Base-by-base conservation (phyloP, 495 filamentous ascomycete genomes). In the Podospora appendiculata region DNA sequence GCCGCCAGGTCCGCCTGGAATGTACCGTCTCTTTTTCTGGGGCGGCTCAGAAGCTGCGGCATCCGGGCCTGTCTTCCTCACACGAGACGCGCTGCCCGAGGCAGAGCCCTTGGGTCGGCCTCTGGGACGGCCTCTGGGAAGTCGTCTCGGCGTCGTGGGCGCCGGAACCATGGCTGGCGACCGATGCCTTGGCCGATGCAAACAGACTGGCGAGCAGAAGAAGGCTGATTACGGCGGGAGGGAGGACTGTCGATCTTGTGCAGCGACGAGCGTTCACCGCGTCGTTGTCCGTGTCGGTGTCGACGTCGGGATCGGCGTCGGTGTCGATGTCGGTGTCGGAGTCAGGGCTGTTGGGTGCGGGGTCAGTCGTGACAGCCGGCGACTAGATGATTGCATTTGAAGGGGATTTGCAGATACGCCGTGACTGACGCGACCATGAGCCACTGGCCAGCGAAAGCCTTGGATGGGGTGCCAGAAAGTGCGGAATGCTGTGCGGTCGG, bases 1-100 rank as follows among this genome's bases (percentile, higher is more conserved):
- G 51, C 87, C 88, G n/a, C 87, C 86, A 35, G 86, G 84, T 25
- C 87, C 88, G 52, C 86, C 87, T 41, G 89, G 87, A 34, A 90
- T 76, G 63, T 90, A 92, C 51, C 71, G 67, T 52, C 74, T 65
- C 50, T 72, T 71, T 66, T 79, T 80, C 0, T 61, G 64, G 12
- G 76, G 74, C n/a, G 77, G 78, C 54, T 81, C 78, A 2, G 74
- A 74, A 16, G 74, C 73, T 18, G 71, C 64, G 25, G 59, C 66
- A 34, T 71, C 71, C 48, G 62, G 52, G 12, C 54, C 63, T 17
- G 55, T 48, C 45, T 71, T 63, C 41, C 62, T 68, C 61, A 66
- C 64, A 56, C 73, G 70, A 52, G 67, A 65, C 50, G 72, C 62
- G 67, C 62, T 70, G n/a, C 58, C 46, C 3, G 72, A 65, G 40